phyloP scores from a whole-genome alignment of 805 yeast genomes.

The Metschnikowia rubicola region DNA sequence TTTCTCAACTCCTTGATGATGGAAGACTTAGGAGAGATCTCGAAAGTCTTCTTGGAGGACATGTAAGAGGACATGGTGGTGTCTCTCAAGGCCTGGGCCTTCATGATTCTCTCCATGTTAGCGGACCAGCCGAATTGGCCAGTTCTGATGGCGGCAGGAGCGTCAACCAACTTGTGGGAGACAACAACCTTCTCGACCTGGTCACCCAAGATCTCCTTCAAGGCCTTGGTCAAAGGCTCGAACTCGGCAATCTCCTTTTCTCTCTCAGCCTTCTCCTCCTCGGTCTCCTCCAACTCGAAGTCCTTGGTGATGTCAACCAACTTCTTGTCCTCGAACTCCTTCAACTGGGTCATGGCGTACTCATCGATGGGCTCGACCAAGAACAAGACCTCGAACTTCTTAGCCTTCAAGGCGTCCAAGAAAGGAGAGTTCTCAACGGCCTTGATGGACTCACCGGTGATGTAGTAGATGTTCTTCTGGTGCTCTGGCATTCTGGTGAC shows the following conservation, averaged over 20 bases:
- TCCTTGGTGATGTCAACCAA: constrained; percentile 98
- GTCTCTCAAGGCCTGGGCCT: constrained; percentile 99
- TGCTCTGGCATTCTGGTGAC: constrained; percentile 99
- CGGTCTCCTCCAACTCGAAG: constrained; percentile 97
- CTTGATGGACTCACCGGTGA: constrained; percentile 98
- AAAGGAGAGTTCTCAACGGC: constrained; percentile 99
- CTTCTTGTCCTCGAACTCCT: constrained; percentile 99
- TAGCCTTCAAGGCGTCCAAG: constrained; percentile 97
- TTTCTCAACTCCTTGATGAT: constrained; percentile 93
- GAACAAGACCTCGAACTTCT: constrained; percentile 97
- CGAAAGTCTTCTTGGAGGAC: constrained; percentile 99
- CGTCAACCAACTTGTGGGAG: constrained; percentile 93
- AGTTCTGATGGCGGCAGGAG: constrained; percentile 99
- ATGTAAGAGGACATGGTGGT: constrained; percentile 98
- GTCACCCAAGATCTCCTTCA: constrained; percentile 96
- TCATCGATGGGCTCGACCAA: constrained; percentile 99
- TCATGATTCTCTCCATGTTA: constrained; percentile 99
- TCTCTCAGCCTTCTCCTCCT: constrained; percentile 92
- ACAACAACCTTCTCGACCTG: constrained; percentile 99
- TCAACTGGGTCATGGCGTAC: constrained; percentile 98
- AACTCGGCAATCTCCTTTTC: constrained; percentile 90
- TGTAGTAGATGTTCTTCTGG: constrained; percentile 98
- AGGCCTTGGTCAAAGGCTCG: constrained; percentile 91
- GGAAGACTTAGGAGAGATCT: constrained; percentile 94
- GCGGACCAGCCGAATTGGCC: constrained; percentile 99